Evolutionary conservation across 75 land plant species (phyloP).

Genomic region (Pseudotsuga menziesii): DNA sequence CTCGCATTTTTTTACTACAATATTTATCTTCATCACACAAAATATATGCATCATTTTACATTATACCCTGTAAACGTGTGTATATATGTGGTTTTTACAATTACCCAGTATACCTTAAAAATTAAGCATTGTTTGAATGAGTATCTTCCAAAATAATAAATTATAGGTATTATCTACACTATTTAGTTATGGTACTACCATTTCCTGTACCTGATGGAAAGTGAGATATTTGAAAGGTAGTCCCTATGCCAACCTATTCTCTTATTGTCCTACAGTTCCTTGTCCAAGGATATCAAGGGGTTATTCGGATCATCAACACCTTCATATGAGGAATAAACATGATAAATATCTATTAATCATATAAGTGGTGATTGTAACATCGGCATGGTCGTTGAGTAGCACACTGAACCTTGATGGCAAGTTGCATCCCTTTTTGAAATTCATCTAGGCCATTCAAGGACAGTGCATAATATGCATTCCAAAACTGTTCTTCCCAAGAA

Average conservation of each 20-base stretch:
- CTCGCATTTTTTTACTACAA: no score
- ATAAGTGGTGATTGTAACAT: neutral
- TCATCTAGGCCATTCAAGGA: constrained; percentile 59
- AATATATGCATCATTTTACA: no score
- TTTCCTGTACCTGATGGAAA: constrained; percentile 47
- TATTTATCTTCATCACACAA: no score
- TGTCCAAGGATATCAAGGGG: constrained; percentile 18
- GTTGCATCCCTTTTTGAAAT: constrained; percentile 72
- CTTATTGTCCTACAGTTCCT: constrained; percentile 55
- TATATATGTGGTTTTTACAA: no score
- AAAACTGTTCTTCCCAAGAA: constrained; percentile 56
- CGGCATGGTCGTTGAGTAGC: constrained; percentile 28
- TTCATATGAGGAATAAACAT: constrained; percentile 17
- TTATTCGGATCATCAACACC: constrained; percentile 83
- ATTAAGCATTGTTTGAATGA: no score
- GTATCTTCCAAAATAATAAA: no score
- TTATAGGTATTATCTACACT: no score
- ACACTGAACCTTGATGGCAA: constrained; percentile 78
- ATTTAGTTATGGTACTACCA: no score
- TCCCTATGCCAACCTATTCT: constrained; percentile 65
- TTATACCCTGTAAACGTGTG: no score
- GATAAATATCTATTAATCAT: neutral
- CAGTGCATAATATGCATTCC: constrained; percentile 69
- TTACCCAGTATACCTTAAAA: no score
- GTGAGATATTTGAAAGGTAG: constrained; percentile 59